These are phyloP conservation scores for Tricholoma furcatifolium DNA, from an alignment of 768 basidiomycete genomes.

Conservation along the genomic window DNA sequence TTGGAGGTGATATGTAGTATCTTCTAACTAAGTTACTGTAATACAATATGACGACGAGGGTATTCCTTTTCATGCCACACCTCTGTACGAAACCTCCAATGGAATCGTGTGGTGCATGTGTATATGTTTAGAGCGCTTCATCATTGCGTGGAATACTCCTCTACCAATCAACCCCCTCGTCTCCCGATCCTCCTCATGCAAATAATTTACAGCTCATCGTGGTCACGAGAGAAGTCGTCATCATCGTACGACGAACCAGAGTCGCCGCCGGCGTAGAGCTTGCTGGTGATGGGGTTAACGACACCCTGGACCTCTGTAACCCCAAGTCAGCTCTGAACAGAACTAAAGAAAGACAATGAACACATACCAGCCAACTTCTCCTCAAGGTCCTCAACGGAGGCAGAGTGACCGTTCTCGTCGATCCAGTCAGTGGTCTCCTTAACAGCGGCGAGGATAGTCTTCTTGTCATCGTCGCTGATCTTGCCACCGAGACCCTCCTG, in stretches of 20 bases:
- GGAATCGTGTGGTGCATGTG: slow-evolving; percentile 2
- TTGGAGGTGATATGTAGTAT: slow-evolving; percentile 1
- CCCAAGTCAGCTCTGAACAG: slow-evolving; percentile 3
- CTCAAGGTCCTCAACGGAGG: slow-evolving; percentile 85
- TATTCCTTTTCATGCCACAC: slow-evolving; percentile 14
- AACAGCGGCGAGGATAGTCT: slow-evolving; percentile 73
- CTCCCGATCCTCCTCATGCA: neutral
- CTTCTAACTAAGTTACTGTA: slow-evolving; percentile 18
- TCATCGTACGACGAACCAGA: slow-evolving; percentile 30
- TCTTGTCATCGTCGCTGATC: slow-evolving; percentile 77
- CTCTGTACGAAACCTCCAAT: slow-evolving; percentile 10
- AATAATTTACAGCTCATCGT: slow-evolving; percentile 45
- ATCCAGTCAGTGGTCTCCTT: slow-evolving; percentile 94
- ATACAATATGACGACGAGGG: slow-evolving; percentile 17
- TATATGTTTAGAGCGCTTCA: slow-evolving; percentile 2
- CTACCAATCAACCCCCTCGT: neutral
- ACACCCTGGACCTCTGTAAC: slow-evolving; percentile 62
- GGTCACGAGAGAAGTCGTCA: slow-evolving; percentile 39
- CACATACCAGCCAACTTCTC: slow-evolving; percentile 72
- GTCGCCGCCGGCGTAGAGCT: slow-evolving; percentile 59
- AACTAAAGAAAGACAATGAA: neutral
- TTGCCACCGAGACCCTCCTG: slow-evolving; percentile 91
- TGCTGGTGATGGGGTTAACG: slow-evolving; percentile 83
- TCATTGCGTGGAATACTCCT: slow-evolving; percentile 6
- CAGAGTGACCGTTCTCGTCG: slow-evolving; percentile 75